Evolutionary conservation across 2,329 filamentous ascomycete genomes (phyloP).

Genomic region (Venturia oleaginea): DNA sequence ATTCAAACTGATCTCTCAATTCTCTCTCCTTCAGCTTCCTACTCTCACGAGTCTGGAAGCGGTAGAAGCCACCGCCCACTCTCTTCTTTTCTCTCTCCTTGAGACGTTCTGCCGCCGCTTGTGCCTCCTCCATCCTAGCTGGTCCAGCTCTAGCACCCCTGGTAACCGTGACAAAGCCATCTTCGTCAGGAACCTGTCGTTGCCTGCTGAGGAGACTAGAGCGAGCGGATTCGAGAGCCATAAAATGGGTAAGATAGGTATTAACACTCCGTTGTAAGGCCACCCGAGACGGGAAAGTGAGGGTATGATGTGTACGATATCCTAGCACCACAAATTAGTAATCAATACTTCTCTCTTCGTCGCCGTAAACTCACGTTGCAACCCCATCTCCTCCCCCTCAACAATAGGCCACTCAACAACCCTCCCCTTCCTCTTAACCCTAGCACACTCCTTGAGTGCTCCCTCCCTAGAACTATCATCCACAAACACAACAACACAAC

Average conservation of each 20-base stretch:
- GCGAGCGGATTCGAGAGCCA: conserved; percentile 56
- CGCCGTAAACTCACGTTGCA: conserved; percentile 39
- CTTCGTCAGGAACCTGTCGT: conserved; percentile 78
- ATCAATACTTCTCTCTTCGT: background rate
- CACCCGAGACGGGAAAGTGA: conserved; percentile 60
- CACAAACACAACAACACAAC: conserved; percentile 73
- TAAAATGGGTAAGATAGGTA: conserved; percentile 75
- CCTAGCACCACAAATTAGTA: conserved; percentile 27
- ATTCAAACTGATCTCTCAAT: conserved; percentile 63
- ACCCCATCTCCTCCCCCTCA: conserved; percentile 32
- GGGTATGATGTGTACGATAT: conserved; percentile 55
- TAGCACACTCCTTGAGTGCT: conserved; percentile 66
- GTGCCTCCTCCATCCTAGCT: conserved; percentile 62
- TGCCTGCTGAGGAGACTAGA: conserved; percentile 51
- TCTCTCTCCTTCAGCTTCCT: conserved; percentile 65
- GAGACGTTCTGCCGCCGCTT: conserved; percentile 53
- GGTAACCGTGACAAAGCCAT: conserved; percentile 90
- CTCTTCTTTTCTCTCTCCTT: conserved; percentile 47
- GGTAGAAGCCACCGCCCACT: conserved; percentile 66
- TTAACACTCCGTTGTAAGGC: conserved; percentile 68
- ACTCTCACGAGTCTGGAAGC: conserved; percentile 73
- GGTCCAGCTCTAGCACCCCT: conserved; percentile 66
- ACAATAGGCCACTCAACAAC: conserved; percentile 58
- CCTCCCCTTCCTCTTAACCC: conserved; percentile 46
- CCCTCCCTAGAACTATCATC: conserved; percentile 70